Evolutionary conservation across 139 green algal species (phyloP).

Genomic region (Pseudopediastrum boryanum): DNA sequence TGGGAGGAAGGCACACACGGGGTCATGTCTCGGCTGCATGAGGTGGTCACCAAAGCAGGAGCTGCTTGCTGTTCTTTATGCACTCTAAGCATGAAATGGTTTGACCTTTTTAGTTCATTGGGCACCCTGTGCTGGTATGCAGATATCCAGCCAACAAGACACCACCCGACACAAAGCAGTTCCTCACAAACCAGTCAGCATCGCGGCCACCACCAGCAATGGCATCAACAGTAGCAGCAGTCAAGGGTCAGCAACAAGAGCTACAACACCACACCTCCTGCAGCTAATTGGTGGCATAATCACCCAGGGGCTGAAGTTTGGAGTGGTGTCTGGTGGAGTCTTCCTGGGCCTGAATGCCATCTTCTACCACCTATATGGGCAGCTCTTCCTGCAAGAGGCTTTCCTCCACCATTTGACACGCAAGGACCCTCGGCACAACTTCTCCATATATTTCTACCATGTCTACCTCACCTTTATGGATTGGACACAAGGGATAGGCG

Average conservation of each 20-base stretch:
- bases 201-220: too few relatives aligned
- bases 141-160: too few relatives aligned
- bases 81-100: too few relatives aligned
- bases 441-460: conserved; percentile 87
- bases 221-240: conserved; percentile 2
- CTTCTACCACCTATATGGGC: conserved; percentile 74
- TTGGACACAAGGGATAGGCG: conserved; percentile 16
- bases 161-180: too few relatives aligned
- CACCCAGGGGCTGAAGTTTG: conserved; percentile 33
- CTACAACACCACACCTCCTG: neutral
- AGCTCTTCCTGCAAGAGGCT: conserved; percentile 77
- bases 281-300: neutral
- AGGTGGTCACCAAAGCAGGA: too few relatives aligned
- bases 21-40: too few relatives aligned
- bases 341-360: conserved; percentile 61
- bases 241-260: neutral
- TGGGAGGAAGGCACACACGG: too few relatives aligned
- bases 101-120: too few relatives aligned
- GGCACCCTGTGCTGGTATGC: too few relatives aligned
- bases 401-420: conserved; percentile 86
- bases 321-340: conserved; percentile 12
- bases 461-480: conserved; percentile 72
- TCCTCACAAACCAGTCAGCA: too few relatives aligned
- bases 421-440: conserved; percentile 92
- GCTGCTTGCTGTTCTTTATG: too few relatives aligned